Evolutionary conservation across 768 basidiomycete genomes (phyloP).

Genomic region (Phlebiopsis gigantea): DNA sequence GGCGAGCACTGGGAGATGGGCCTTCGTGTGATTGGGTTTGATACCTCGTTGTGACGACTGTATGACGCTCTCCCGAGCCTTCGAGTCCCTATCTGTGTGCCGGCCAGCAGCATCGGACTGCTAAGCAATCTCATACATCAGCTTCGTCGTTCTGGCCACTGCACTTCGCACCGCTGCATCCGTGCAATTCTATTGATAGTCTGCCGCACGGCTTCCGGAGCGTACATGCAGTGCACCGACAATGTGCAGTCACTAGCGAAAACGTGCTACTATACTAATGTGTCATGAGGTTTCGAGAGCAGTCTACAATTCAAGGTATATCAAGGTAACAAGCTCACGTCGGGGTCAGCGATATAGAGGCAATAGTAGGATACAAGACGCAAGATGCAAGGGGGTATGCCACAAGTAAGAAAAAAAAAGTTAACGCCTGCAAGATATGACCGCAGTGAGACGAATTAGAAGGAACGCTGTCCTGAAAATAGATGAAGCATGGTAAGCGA

Average conservation of each 20-base stretch:
- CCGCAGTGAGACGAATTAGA: background rate
- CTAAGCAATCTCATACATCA: conserved; percentile 7
- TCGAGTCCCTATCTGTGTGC: background rate
- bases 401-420: background rate
- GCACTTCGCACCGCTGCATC: conserved; percentile 12
- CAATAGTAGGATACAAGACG: conserved; percentile 5
- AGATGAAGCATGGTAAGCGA: background rate
- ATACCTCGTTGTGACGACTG: conserved; percentile 3
- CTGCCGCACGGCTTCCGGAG: conserved; percentile 11
- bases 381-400: background rate
- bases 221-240: conserved; percentile 6
- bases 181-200: conserved; percentile 11
- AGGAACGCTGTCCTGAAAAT: background rate
- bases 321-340: conserved; percentile 1
- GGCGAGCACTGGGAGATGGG: conserved; percentile 42
- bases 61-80: conserved; percentile 12
- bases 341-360: background rate
- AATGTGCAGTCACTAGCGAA: conserved; percentile 8
- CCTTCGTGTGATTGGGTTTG: conserved; percentile 13
- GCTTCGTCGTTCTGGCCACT: background rate
- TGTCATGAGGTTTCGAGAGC: background rate
- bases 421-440: background rate
- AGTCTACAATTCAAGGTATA: conserved; percentile 6
- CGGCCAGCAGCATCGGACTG: background rate
- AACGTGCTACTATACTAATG: conserved; percentile 8